Evolutionary conservation across 129 eudicot species (phyloP), one percentile per base, ranked within the genome.

Genomic region (Pulicaria dysenterica): DNA sequence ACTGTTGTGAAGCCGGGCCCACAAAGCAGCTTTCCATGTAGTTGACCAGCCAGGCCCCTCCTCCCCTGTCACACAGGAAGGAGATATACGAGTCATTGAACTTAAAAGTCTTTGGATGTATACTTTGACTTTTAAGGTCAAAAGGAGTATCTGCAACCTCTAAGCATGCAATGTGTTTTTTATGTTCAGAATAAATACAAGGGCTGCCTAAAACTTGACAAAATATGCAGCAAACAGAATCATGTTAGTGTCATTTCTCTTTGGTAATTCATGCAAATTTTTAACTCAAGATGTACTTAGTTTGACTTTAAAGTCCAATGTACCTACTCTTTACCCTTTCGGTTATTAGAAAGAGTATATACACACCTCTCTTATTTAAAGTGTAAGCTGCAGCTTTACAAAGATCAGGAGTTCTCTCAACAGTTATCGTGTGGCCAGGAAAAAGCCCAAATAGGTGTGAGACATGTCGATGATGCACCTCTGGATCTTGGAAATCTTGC

Each of bases 21-120:
- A 85, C 73, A 89, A 73, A 36, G 90, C 82, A 54, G 96, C 86
- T 80, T 92, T 92, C 98, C 98, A 92, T 5, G 89, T 84, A 44
- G 96, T 92, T 10, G 98, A 92, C 98, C 98, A 92, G 68, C 98
- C 98, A 1, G 98, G 98, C 63, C 98, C 98, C 14, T 87, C 98
- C 79, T 83, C 96, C 65, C 94, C 96, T 83, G 81, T 75, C 73
- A 40, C 58, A 57, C 56, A 78, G 58, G 57, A 62, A n/a, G 0
- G 24, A 12, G 45, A 67, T 34, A n/a, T 11, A 10, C 8, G 41
- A 13, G 1, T 31, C 34, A 38, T 50, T 1, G 1, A 53, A n/a
- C 74, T 69, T 6, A 55, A 58, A 57, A 47, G 50, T 62, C 41
- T 56, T 48, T 43, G 4, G 40, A 48, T 73, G 50, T 15, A 12